Conservation (phyloP, 192 early-diverging fungal species). For the Backusella parvicylindrica region DNA sequence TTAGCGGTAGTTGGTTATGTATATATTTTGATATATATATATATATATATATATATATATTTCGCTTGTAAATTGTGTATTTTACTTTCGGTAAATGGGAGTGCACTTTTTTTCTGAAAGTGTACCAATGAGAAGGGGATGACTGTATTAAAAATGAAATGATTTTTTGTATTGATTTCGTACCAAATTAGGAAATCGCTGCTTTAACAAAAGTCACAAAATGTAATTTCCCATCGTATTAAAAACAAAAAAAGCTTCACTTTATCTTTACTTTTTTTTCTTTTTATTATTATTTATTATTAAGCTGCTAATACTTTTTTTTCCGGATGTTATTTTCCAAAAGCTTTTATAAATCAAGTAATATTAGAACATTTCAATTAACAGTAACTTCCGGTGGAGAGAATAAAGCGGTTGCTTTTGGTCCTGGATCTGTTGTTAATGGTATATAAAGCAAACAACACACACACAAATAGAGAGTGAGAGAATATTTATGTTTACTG, state of each 20-base stretch:
- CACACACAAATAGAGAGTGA: not conserved
- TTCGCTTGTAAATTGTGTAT: too few species aligned
- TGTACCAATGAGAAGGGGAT: not conserved
- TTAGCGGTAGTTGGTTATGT: too few species aligned
- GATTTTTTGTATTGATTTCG: not conserved
- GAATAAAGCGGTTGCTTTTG: constrained; percentile 20
- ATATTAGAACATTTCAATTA: constrained; percentile 2
- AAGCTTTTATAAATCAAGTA: not conserved
- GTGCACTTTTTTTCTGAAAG: not conserved
- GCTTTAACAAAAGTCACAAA: not conserved
- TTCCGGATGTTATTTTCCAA: constrained; percentile 15
- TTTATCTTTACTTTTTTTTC: not conserved
- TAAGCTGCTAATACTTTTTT: not conserved
- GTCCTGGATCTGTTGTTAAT: constrained; percentile 28
- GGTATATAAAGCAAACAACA: not conserved
- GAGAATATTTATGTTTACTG: not conserved
- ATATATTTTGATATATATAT: too few species aligned
- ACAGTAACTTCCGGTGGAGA: constrained; percentile 11
- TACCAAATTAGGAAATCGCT: not conserved
- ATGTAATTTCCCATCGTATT: not conserved
- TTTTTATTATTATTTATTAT: not conserved
- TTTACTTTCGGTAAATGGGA: not conserved
- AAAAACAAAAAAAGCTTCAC: not conserved
- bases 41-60: too few species aligned
- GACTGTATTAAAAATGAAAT: not conserved